phyloP scores from a whole-genome alignment of 805 yeast genomes.

The Brettanomyces bruxellensis region DNA sequence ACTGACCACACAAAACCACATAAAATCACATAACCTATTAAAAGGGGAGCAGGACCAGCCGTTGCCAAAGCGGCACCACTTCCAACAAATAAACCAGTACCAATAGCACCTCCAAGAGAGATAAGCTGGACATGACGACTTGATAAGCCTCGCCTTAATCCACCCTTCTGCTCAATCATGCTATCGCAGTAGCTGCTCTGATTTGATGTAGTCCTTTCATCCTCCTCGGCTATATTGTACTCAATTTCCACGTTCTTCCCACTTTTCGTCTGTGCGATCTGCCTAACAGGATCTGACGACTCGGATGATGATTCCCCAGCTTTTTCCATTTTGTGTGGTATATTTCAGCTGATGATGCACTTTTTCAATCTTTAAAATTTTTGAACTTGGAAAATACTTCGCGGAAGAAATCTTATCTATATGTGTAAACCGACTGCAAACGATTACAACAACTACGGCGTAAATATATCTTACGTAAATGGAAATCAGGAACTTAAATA shows the following conservation, averaged over 20 bases:
- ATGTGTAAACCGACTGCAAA: no score
- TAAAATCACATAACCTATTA: slow-evolving; percentile 54
- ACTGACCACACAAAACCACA: slow-evolving; percentile 58
- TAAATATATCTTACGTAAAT: no score
- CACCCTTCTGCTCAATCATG: slow-evolving; percentile 1
- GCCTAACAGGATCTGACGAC: no score
- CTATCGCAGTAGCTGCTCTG: background rate
- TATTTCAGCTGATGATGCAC: background rate
- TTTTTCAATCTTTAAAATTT: no score
- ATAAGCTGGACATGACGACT: slow-evolving; percentile 52
- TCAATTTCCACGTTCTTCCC: background rate
- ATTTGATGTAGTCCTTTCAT: background rate
- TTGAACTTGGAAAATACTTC: no score
- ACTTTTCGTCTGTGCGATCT: no score
- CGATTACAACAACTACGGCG: no score
- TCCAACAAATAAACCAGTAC: slow-evolving; percentile 52
- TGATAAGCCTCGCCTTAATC: slow-evolving; percentile 30
- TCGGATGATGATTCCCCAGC: no score
- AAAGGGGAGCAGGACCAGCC: slow-evolving; percentile 32
- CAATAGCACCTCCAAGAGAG: slow-evolving; percentile 65
- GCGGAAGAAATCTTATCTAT: no score
- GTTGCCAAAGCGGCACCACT: slow-evolving; percentile 32
- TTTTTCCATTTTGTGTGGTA: background rate
- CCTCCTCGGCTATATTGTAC: background rate
- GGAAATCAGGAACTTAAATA: no score